phyloP scores from a whole-genome alignment of 305 asterid genomes.

The Lippia alba region DNA sequence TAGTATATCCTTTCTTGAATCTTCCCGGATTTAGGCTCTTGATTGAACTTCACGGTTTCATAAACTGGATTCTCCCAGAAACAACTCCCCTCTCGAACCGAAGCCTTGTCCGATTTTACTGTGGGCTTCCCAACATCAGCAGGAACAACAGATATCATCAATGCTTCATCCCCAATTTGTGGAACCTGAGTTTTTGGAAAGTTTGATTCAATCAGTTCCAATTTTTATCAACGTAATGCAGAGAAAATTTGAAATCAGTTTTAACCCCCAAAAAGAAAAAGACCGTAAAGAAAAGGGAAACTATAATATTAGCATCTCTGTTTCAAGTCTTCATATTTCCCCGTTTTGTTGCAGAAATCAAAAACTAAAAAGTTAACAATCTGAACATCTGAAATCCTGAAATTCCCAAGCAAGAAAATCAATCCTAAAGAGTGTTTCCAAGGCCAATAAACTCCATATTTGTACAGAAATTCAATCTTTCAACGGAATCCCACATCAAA shows the following conservation, averaged over 20 bases:
- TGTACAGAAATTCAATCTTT: slow-evolving; percentile 9
- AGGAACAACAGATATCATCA: slow-evolving; percentile 82
- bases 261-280: neutral
- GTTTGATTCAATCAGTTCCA: slow-evolving; percentile 26
- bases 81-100: slow-evolving; percentile 82
- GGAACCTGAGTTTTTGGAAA: slow-evolving; percentile 54
- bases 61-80: slow-evolving; percentile 85
- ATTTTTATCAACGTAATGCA: slow-evolving; percentile 16
- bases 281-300: neutral
- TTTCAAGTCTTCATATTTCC: neutral
- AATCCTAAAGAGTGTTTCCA: neutral
- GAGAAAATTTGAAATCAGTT: neutral
- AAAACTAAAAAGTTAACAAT: neutral
- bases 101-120: slow-evolving; percentile 72
- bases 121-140: slow-evolving; percentile 89
- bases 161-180: slow-evolving; percentile 67
- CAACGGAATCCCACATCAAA: slow-evolving; percentile 28
- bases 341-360: neutral
- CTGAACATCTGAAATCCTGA: neutral
- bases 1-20: slow-evolving; percentile 82
- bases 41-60: slow-evolving; percentile 79
- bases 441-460: slow-evolving; percentile 10
- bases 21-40: slow-evolving; percentile 85
- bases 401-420: slow-evolving; percentile 7
- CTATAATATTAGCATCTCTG: slow-evolving; percentile 21